A percentile compares a stretch with the other conserved stretches of the same genome.
Conservation (phyloP, 352 stramenopile genomes). For the Globisporangium recalcitrans region DNA sequence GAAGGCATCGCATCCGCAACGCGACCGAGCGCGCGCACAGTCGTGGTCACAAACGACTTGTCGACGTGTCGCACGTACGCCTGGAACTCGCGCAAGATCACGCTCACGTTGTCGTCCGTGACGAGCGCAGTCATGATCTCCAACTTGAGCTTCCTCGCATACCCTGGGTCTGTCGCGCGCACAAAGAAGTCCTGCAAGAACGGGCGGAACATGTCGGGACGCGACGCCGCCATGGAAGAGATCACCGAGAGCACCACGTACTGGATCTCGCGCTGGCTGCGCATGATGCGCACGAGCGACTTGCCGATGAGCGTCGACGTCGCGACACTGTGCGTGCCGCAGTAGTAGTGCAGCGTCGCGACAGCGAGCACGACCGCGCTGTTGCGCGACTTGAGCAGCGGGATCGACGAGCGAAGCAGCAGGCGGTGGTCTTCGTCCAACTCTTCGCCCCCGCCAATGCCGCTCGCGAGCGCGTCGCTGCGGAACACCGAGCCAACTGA, state of each 20-base stretch:
- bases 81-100: constrained; percentile 94
- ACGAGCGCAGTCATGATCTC: constrained; percentile 94
- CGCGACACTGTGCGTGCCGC: constrained; percentile 83
- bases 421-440: constrained; percentile 95
- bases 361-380: constrained; percentile 95
- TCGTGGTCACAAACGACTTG: constrained; percentile 94
- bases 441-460: constrained; percentile 70
- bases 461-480: constrained; percentile 57
- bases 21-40: constrained; percentile 90
- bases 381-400: constrained; percentile 96
- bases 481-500: constrained; percentile 76
- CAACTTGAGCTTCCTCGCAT: constrained; percentile 96
- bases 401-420: constrained; percentile 93
- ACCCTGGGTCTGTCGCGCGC: constrained; percentile 91
- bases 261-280: constrained; percentile 96
- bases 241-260: constrained; percentile 95
- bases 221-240: constrained; percentile 90
- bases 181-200: constrained; percentile 98
- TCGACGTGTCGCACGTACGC: constrained; percentile 94
- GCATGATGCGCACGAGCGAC: constrained; percentile 96
- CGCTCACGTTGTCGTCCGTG: constrained; percentile 89
- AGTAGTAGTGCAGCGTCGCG: constrained; percentile 96
- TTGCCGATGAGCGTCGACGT: constrained; percentile 92
- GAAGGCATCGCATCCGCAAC: constrained; percentile 88
- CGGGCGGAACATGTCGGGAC: constrained; percentile 93